phyloP scores from a whole-genome alignment of 306 rosid species.

The Astragalus membranaceus region DNA sequence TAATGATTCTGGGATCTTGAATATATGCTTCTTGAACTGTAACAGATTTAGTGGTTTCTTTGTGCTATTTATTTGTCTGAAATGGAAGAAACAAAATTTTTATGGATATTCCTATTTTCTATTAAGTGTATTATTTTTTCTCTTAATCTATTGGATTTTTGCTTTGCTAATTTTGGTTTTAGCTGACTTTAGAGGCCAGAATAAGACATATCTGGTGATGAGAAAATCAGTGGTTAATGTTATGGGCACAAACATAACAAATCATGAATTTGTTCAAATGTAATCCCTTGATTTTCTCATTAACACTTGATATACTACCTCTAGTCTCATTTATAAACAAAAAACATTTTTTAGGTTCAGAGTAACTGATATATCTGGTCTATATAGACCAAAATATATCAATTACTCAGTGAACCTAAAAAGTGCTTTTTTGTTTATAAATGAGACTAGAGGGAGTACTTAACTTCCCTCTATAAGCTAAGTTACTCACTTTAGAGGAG shows the following conservation, averaged over 20 bases:
- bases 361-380: too few relatives aligned
- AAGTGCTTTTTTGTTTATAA: too few relatives aligned
- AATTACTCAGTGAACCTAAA: too few relatives aligned
- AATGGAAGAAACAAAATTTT: background rate
- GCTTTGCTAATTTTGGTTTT: background rate
- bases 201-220: background rate
- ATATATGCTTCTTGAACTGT: background rate
- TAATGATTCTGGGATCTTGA: background rate
- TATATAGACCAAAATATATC: too few relatives aligned
- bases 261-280: background rate
- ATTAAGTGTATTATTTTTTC: background rate
- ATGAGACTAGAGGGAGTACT: background rate
- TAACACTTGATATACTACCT: background rate
- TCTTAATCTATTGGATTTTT: background rate
- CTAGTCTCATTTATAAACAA: too few relatives aligned
- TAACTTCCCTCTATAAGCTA: background rate
- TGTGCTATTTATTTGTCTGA: background rate
- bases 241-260: background rate
- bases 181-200: background rate
- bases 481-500: background rate
- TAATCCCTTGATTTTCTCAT: background rate
- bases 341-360: too few relatives aligned
- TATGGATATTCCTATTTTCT: constrained; percentile 5
- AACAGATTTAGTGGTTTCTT: background rate
- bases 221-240: background rate